Evolutionary conservation across 2,329 filamentous ascomycete genomes (phyloP).

Genomic region (Fonsecaea multimorphosa): DNA sequence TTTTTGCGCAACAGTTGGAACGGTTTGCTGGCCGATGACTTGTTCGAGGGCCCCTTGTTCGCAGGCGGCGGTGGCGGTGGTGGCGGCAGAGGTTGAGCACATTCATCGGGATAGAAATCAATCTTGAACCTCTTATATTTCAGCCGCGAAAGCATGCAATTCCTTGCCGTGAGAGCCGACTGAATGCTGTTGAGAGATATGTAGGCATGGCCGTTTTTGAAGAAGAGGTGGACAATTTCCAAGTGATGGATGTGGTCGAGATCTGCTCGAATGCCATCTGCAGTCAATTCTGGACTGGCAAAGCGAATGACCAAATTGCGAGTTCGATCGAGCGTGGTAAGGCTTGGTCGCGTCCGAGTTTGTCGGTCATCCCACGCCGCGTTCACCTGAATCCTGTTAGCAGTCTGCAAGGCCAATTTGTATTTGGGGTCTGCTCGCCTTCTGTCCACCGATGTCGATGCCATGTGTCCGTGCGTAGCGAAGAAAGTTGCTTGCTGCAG

Average conservation of each 20-base stretch:
- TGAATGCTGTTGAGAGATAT: slow-evolving; percentile 79
- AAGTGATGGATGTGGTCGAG: slow-evolving; percentile 84
- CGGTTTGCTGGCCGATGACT: slow-evolving; percentile 28
- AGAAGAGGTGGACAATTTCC: slow-evolving; percentile 69
- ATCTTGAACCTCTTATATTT: slow-evolving; percentile 74
- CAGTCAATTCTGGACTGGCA: slow-evolving; percentile 65
- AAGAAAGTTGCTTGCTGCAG: slow-evolving; percentile 69
- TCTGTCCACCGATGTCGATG: slow-evolving; percentile 71
- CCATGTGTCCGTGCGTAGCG: slow-evolving; percentile 68
- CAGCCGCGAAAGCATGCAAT: slow-evolving; percentile 73
- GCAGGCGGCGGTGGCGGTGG: too few species aligned
- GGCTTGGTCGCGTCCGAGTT: slow-evolving; percentile 67
- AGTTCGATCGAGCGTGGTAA: slow-evolving; percentile 66
- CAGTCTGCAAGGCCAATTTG: background rate
- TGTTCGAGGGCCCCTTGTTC: slow-evolving; percentile 43
- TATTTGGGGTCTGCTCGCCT: slow-evolving; percentile 54
- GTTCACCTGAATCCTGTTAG: slow-evolving; percentile 60
- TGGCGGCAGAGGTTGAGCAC: slow-evolving; percentile 62
- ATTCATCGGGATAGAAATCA: slow-evolving; percentile 75
- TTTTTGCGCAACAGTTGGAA: slow-evolving; percentile 51
- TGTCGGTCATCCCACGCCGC: slow-evolving; percentile 74
- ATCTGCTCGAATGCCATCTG: slow-evolving; percentile 70
- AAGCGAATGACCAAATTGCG: slow-evolving; percentile 73
- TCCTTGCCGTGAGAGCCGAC: slow-evolving; percentile 75
- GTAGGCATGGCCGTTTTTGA: slow-evolving; percentile 65